Evolutionary conservation across 208 protist species (phyloP), one percentile per base, ranked within the genome.

Genomic region (Leishmania major): DNA sequence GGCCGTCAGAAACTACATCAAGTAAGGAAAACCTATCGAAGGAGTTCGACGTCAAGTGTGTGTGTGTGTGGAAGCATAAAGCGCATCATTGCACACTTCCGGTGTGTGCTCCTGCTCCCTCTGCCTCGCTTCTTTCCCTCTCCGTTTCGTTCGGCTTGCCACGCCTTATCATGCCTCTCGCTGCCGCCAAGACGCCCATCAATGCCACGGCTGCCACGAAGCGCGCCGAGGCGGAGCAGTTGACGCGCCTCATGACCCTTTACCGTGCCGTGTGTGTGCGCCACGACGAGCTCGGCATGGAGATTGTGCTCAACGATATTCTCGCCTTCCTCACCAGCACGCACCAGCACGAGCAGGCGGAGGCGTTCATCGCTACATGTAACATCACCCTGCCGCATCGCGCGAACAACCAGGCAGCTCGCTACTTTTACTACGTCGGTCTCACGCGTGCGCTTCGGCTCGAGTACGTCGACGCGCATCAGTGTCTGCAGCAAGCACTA

Each of bases 371-470:
- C 84, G 91, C 84, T 37, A 95, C 91, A 51, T 96, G 95, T 80
- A 92, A 97, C 85, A 83, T 98, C 37, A 90, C 89, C 35, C 83
- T 94, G 55, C 92, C 92, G 53, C 93, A 97, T 81, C 93, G 91
- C 81, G 87, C 91, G 28, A 98, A 94, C 87, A 98, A 97, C 83
- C 97, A 99, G 91, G 96, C 95, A 25, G 98, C 98, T 28, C 94
- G 99, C 31, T 99, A 97, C 88, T 98, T 96, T 78, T 99, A 98
- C 87, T 99, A 99, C 87, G 94, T 98, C 45, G 96, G 97, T 78
- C 90, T 99, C 78, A 99, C 99, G 43, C 98, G 97, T 64, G 97
- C 97, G 3, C 93, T 99, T 43, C 99, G 99, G 62, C 91, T 99
- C 1, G 94, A 99, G 49, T 99, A 99, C 92, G 88, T 92, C 40